phyloP scores from a whole-genome alignment of 2,329 filamentous ascomycete genomes.

The Fusarium vanettenii region DNA sequence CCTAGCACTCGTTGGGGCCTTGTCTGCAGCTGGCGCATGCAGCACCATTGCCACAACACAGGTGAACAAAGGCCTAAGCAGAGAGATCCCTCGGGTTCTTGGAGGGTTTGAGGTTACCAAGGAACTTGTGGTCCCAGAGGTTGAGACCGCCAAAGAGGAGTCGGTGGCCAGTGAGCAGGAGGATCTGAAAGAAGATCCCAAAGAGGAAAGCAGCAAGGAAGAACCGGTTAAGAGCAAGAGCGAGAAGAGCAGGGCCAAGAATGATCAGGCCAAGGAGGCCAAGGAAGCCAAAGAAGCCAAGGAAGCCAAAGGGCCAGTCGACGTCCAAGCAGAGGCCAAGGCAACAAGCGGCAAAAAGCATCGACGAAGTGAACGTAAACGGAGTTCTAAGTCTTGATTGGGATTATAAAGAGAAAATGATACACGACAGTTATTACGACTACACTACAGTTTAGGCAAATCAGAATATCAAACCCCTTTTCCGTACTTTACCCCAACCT shows the following conservation, averaged over 20 bases:
- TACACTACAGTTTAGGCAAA: background rate
- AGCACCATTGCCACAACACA: slow-evolving; percentile 25
- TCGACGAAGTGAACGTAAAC: slow-evolving; percentile 33
- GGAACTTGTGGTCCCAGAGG: slow-evolving; percentile 22
- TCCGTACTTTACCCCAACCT: background rate
- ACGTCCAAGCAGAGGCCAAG: slow-evolving; percentile 3
- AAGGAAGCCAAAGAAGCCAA: background rate
- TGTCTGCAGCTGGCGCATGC: slow-evolving; percentile 7
- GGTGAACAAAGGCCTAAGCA: slow-evolving; percentile 23
- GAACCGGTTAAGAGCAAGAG: slow-evolving; percentile 18
- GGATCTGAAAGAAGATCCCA: slow-evolving; percentile 16
- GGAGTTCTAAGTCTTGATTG: slow-evolving; percentile 23
- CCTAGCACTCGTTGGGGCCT: background rate
- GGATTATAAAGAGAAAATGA: background rate
- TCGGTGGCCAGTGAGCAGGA: slow-evolving; percentile 25
- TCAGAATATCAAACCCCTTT: background rate
- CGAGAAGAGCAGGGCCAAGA: background rate
- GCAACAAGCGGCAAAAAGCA: slow-evolving; percentile 28
- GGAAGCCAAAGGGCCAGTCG: background rate
- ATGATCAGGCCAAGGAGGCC: background rate
- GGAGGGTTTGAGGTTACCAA: slow-evolving; percentile 24
- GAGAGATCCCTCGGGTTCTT: slow-evolving; percentile 18
- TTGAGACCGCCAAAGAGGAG: slow-evolving; percentile 24
- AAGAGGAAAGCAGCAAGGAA: slow-evolving; percentile 9
- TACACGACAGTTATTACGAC: background rate